Conservation (phyloP, 2,329 filamentous ascomycete genomes). For the Penicillium occitanis region DNA sequence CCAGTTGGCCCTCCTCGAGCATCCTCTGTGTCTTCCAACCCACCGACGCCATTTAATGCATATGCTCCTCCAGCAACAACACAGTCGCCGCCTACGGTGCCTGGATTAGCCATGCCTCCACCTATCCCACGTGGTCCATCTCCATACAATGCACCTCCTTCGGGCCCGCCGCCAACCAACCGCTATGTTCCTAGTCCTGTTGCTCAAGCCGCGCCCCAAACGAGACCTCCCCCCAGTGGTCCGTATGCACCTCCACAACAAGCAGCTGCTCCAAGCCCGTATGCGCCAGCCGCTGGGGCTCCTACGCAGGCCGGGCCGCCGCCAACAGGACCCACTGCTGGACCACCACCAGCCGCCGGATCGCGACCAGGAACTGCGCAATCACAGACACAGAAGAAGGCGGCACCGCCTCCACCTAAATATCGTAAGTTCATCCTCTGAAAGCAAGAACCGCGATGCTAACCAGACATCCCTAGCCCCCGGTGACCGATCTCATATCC, state of each 20-base stretch:
- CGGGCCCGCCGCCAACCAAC: conserved; percentile 66
- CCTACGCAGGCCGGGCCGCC: conserved; percentile 35
- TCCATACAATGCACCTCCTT: conserved; percentile 79
- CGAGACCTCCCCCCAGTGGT: conserved; percentile 47
- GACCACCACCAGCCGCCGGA: conserved; percentile 38
- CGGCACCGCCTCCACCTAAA: conserved; percentile 57
- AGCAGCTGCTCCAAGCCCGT: conserved; percentile 41
- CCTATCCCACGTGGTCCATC: conserved; percentile 73
- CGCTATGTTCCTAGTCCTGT: conserved; percentile 71
- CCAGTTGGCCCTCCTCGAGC: conserved; percentile 50
- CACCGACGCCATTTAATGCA: conserved; percentile 41
- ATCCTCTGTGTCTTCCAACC: conserved; percentile 23
- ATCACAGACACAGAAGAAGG: conserved; percentile 46
- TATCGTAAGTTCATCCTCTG: conserved; percentile 58
- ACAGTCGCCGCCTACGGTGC: conserved; percentile 44
- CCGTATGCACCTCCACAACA: conserved; percentile 61
- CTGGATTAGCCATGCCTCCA: conserved; percentile 50
- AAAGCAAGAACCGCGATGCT: conserved; percentile 11
- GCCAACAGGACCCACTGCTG: conserved; percentile 42
- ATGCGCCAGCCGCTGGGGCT: conserved; percentile 37
- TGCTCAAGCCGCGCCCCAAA: conserved; percentile 52
- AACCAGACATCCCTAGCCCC: conserved; percentile 44
- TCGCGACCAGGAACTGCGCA: conserved; percentile 51
- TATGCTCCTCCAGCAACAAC: conserved; percentile 35
- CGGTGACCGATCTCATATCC: conserved; percentile 89